phyloP scores from a whole-genome alignment of 2,329 filamentous ascomycete species.

The Scedosporium boydii region DNA sequence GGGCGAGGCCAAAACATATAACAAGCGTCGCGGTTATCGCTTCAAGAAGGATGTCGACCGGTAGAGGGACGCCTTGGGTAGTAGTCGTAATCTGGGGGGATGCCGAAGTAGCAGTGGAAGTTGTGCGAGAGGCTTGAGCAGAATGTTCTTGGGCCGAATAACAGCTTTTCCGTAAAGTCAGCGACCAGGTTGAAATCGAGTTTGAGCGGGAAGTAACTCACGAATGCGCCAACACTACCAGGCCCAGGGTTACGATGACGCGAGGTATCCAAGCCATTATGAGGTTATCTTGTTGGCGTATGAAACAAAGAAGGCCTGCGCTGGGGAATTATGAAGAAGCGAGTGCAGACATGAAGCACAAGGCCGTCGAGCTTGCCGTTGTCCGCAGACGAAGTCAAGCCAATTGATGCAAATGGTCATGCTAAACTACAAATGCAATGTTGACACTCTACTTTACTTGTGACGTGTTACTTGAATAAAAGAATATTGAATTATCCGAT shows the following conservation, averaged over 20 bases:
- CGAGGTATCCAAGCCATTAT: conserved; percentile 5
- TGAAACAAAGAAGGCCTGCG: not conserved
- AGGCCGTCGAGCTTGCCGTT: too few species aligned
- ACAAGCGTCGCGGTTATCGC: conserved; percentile 70
- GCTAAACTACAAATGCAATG: too few species aligned
- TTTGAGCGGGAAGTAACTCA: conserved; percentile 37
- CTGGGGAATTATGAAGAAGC: not conserved
- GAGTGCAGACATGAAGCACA: too few species aligned
- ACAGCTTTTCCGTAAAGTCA: conserved; percentile 48
- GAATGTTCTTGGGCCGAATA: conserved; percentile 95
- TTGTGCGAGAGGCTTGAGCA: conserved; percentile 43
- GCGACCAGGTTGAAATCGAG: not conserved
- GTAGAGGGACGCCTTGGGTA: conserved; percentile 45
- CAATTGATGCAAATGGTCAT: too few species aligned
- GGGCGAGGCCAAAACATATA: conserved; percentile 75
- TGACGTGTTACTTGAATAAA: too few species aligned
- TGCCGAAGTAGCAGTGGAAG: conserved; percentile 29
- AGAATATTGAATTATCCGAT: too few species aligned
- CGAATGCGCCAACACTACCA: conserved; percentile 78
- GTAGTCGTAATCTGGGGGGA: conserved; percentile 36
- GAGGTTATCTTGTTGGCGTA: not conserved
- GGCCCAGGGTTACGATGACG: conserved; percentile 61
- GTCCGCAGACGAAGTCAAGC: too few species aligned
- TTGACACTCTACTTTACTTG: too few species aligned
- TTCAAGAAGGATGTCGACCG: conserved; percentile 81